phyloP scores from a whole-genome alignment of 768 basidiomycete genomes.

The Mycena rosella region DNA sequence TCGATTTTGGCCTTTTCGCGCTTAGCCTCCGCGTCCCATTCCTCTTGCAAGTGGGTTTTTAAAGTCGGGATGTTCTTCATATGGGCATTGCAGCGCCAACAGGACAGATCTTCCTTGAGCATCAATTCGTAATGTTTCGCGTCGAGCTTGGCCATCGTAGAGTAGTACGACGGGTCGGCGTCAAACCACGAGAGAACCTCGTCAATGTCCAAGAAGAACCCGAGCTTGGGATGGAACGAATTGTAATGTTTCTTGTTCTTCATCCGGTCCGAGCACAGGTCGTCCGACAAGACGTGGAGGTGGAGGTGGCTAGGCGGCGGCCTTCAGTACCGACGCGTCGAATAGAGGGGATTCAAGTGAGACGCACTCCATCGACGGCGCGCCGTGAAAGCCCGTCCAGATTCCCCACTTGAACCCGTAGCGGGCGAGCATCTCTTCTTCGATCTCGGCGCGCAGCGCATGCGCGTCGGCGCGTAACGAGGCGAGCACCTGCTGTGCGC shows the following conservation, averaged over 20 bases:
- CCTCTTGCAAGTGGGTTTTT: slow-evolving; percentile 81
- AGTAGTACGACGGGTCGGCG: slow-evolving; percentile 67
- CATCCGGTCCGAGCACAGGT: slow-evolving; percentile 75
- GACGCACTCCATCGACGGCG: slow-evolving; percentile 88
- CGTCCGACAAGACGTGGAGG: slow-evolving; percentile 87
- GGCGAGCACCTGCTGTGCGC: slow-evolving; percentile 66
- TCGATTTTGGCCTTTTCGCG: slow-evolving; percentile 56
- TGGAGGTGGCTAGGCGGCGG: slow-evolving; percentile 74
- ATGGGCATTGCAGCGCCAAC: slow-evolving; percentile 75
- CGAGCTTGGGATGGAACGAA: slow-evolving; percentile 86
- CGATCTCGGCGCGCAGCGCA: slow-evolving; percentile 69
- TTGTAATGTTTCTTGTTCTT: slow-evolving; percentile 95
- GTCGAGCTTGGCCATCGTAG: slow-evolving; percentile 66
- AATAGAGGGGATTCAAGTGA: not conserved
- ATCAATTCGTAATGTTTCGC: slow-evolving; percentile 70
- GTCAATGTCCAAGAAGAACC: slow-evolving; percentile 84
- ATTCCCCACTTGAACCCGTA: slow-evolving; percentile 84
- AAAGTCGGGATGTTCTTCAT: slow-evolving; percentile 81
- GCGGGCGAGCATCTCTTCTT: slow-evolving; percentile 83
- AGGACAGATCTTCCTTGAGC: slow-evolving; percentile 75
- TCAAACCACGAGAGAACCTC: slow-evolving; percentile 90
- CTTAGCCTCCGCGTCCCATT: slow-evolving; percentile 68
- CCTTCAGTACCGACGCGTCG: slow-evolving; percentile 14
- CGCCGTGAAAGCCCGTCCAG: slow-evolving; percentile 87
- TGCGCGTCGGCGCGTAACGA: slow-evolving; percentile 69